A percentile compares a stretch with the other conserved stretches of the same genome.
These are phyloP conservation scores for Camellia oleifera DNA, from an alignment of 179 eudicot genomes.

Conservation along the genomic window DNA sequence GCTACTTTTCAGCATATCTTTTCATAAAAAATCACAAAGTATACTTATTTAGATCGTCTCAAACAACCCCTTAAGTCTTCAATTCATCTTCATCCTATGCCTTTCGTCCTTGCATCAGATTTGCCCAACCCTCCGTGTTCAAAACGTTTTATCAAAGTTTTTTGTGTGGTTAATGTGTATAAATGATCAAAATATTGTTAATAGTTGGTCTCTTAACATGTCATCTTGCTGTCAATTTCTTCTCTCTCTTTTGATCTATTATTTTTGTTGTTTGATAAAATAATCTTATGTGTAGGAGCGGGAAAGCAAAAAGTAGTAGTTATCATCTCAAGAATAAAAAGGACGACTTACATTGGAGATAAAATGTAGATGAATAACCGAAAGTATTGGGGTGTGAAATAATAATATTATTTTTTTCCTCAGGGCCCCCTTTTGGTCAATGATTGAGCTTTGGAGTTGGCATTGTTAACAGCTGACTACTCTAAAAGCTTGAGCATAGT, in stretches of 20 bases:
- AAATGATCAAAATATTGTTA: not conserved
- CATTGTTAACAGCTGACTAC: not conserved
- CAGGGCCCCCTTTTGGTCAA: not conserved
- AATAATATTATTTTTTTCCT: not conserved
- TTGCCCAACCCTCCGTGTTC: not conserved
- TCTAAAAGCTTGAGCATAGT: not conserved
- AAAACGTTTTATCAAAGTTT: not conserved
- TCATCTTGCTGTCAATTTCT: not conserved
- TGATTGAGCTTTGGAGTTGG: not conserved
- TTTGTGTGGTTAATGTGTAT: not conserved
- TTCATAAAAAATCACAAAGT: no score
- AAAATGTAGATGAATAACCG: not conserved
- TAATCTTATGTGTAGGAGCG: not conserved
- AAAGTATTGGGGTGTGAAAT: not conserved
- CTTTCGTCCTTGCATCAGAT: no score
- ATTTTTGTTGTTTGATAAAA: not conserved
- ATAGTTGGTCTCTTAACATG: not conserved
- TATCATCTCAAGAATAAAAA: not conserved
- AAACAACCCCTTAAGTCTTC: no score
- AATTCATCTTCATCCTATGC: no score
- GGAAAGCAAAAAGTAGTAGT: not conserved
- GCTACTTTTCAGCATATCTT: no score
- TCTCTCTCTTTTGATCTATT: not conserved
- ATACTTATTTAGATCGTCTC: no score
- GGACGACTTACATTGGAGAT: not conserved